Percentiles rank a stretch among this genome's conserved stretches.
These are phyloP conservation scores for Fusarium sp. DNA, from an alignment of 2,329 filamentous ascomycete genomes.

Conservation along the genomic window DNA sequence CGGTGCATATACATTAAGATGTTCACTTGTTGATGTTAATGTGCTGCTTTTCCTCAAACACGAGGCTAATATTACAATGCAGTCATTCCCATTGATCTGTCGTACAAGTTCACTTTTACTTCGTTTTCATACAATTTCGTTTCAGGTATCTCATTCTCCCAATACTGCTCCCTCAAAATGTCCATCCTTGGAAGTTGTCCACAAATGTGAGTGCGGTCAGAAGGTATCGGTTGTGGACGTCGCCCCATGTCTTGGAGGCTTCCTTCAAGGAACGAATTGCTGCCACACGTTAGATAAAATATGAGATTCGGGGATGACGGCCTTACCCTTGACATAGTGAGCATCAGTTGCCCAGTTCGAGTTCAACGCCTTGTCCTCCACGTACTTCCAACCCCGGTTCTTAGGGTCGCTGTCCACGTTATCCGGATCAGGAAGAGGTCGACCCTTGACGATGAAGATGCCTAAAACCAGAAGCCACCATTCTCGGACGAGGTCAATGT, in stretches of 20 bases:
- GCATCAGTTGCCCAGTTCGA: constrained; percentile 79
- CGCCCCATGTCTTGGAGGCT: constrained; percentile 81
- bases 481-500: constrained; percentile 81
- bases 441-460: constrained; percentile 81
- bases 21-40: neutral
- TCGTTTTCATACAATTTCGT: constrained; percentile 16
- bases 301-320: neutral
- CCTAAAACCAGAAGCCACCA: constrained; percentile 91
- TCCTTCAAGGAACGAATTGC: constrained; percentile 82
- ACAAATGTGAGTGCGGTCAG: constrained; percentile 79
- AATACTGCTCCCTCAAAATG: constrained; percentile 49
- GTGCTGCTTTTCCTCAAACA: neutral
- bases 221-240: constrained; percentile 75
- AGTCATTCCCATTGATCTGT: constrained; percentile 1
- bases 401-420: constrained; percentile 72
- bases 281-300: constrained; percentile 49
- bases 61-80: constrained; percentile 6
- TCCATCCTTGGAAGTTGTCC: constrained; percentile 81
- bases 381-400: constrained; percentile 82
- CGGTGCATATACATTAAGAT: neutral
- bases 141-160: constrained; percentile 3
- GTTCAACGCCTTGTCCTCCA: constrained; percentile 78
- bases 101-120: constrained; percentile 5
- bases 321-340: constrained; percentile 86
- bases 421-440: constrained; percentile 80